A percentile compares a stretch with the other conserved stretches of the same genome.
phyloP scores from a whole-genome alignment of 2,329 filamentous ascomycete species.

The Colletotrichum eleusines region DNA sequence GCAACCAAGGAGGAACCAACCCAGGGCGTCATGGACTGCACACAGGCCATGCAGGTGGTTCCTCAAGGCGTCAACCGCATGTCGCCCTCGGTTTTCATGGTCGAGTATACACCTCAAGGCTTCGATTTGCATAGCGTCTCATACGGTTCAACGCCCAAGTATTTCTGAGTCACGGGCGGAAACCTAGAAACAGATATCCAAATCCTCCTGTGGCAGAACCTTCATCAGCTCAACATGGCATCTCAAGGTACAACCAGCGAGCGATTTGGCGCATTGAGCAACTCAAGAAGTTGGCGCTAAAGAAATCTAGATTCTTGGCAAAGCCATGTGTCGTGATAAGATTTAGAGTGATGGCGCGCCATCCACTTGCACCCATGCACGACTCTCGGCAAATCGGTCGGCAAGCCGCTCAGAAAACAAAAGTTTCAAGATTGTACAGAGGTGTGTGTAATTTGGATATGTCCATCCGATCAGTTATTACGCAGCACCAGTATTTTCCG shows the following conservation, averaged over 20 bases:
- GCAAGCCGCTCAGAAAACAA: background rate
- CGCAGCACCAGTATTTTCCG: background rate
- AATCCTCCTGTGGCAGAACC: no score
- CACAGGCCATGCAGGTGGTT: constrained; percentile 32
- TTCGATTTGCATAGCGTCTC: constrained; percentile 1
- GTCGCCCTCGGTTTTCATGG: constrained; percentile 19
- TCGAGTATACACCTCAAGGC: constrained; percentile 13
- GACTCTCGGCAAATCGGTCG: background rate
- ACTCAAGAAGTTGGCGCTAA: no score
- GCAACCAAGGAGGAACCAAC: background rate
- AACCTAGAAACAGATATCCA: no score
- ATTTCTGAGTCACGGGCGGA: background rate
- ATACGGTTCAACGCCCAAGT: constrained; percentile 14
- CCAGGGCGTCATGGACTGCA: constrained; percentile 17
- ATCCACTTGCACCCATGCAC: background rate
- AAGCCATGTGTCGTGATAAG: background rate
- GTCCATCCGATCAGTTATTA: background rate
- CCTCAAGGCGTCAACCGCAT: constrained; percentile 20
- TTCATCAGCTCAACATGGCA: background rate
- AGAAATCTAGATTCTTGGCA: no score
- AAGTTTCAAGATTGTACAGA: background rate
- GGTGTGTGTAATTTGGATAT: no score
- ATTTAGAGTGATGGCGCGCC: background rate
- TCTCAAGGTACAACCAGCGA: background rate
- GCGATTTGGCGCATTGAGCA: background rate